Evolutionary conservation across 1,284 basidiomycete species (phyloP).

Genomic region (Puccinia coronata): DNA sequence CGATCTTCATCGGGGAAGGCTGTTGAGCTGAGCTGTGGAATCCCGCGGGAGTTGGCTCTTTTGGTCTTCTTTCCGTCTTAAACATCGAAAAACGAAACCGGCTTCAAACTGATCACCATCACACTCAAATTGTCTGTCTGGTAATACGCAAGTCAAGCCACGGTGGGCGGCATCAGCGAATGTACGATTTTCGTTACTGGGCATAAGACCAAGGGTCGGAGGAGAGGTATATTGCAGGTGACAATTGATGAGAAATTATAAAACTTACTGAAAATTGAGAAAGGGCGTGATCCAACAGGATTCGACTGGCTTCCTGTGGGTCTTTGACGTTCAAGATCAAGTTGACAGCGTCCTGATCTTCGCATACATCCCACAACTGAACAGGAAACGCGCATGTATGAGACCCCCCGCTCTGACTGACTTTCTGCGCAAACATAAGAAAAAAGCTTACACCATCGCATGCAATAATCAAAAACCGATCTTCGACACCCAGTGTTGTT

Average conservation of each 20-base stretch:
- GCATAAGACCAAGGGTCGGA: too few species aligned
- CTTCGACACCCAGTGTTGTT: conserved; percentile 82
- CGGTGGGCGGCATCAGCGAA: neutral
- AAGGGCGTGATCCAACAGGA: conserved; percentile 81
- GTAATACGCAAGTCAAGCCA: neutral
- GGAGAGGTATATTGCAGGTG: neutral
- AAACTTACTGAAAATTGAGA: conserved; percentile 48
- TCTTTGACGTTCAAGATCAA: conserved; percentile 74
- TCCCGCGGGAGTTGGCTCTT: neutral
- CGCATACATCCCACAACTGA: conserved; percentile 94
- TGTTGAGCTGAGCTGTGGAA: neutral
- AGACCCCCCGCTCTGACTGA: neutral
- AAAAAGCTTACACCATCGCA: conserved; percentile 83
- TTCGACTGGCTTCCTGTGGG: conserved; percentile 77
- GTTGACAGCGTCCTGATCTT: conserved; percentile 88
- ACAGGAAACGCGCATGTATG: neutral
- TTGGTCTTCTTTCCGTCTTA: neutral
- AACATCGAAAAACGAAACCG: conserved; percentile 45
- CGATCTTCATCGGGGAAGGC: neutral
- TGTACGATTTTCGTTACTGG: too few species aligned
- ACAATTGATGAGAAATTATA: neutral
- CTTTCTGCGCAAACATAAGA: neutral
- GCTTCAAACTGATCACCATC: conserved; percentile 42
- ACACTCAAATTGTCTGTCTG: conserved; percentile 49
- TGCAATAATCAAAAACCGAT: conserved; percentile 92